Percentiles rank a stretch among this genome's conserved stretches.
Conservation (phyloP, 139 green algal genomes). For the Trebouxia sp. region DNA sequence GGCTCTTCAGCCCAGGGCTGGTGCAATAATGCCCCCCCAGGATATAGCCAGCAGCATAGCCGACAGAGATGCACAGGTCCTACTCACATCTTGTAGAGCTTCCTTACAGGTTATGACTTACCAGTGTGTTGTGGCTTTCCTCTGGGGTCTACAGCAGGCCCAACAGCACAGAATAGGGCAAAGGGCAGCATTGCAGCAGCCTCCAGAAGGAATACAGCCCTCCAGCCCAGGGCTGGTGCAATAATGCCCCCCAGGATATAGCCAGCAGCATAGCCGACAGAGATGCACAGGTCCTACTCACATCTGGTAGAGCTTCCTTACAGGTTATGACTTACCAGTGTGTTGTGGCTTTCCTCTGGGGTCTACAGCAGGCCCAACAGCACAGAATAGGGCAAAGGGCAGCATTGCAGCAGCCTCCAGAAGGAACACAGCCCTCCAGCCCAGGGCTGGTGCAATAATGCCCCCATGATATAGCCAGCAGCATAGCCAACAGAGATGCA, state of each 20-base stretch:
- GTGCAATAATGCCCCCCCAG: too few relatives aligned
- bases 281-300: constrained; percentile 94
- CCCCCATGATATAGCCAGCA: too few relatives aligned
- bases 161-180: constrained; percentile 55
- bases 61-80: too few relatives aligned
- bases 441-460: too few relatives aligned
- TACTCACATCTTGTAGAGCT: too few relatives aligned
- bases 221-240: constrained; percentile 68
- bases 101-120: too few relatives aligned
- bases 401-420: constrained; percentile 74
- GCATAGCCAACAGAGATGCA: too few relatives aligned
- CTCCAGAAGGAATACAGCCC: constrained; percentile 83
- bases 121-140: constrained; percentile 38
- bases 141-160: constrained; percentile 59
- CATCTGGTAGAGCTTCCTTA: too few relatives aligned
- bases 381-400: constrained; percentile 85
- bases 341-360: too few relatives aligned
- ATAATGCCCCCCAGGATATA: constrained; percentile 84
- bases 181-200: constrained; percentile 81
- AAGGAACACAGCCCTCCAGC: constrained; percentile 85
- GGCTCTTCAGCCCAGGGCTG: constrained; percentile 80
- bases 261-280: constrained; percentile 74
- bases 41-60: too few relatives aligned
- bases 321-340: constrained; percentile 89
- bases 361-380: too few relatives aligned